These are phyloP conservation scores for Salicornia ramosissima DNA, from an alignment of 148 eudicot species.

Conservation along the genomic window DNA sequence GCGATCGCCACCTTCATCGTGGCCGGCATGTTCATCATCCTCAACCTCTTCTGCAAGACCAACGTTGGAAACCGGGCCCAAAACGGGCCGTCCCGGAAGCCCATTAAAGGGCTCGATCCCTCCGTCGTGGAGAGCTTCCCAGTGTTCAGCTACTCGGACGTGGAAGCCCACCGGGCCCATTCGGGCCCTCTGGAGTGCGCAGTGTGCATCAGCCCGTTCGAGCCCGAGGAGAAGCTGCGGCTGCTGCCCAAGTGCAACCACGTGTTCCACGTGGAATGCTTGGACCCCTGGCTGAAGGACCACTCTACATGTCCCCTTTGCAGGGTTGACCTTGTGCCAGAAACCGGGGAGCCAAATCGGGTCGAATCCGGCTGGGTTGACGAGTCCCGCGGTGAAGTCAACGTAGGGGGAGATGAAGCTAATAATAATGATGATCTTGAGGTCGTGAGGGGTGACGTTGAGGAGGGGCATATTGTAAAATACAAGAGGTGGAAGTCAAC, in stretches of 20 bases:
- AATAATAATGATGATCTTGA: not conserved
- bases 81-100: not conserved
- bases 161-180: constrained; percentile 11
- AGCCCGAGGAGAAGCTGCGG: constrained; percentile 24
- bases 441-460: constrained; percentile 24
- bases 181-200: constrained; percentile 26
- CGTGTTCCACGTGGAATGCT: constrained; percentile 21
- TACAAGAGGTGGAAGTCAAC: constrained; percentile 48
- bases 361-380: not conserved
- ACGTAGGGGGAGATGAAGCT: constrained; percentile 32
- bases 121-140: constrained; percentile 26
- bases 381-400: constrained; percentile 11
- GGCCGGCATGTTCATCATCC: not conserved
- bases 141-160: constrained; percentile 20
- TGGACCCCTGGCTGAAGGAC: constrained; percentile 25
- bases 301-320: constrained; percentile 28
- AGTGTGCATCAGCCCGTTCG: constrained; percentile 34
- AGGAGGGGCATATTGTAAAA: constrained; percentile 21
- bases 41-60: not conserved
- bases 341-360: constrained; percentile 12
- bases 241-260: constrained; percentile 38
- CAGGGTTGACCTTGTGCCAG: constrained; percentile 2
- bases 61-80: not conserved
- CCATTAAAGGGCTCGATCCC: constrained; percentile 27
- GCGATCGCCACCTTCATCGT: not conserved